Base-by-base conservation (phyloP, 345 rosid genomes). In the Schrenkiella parvula region DNA sequence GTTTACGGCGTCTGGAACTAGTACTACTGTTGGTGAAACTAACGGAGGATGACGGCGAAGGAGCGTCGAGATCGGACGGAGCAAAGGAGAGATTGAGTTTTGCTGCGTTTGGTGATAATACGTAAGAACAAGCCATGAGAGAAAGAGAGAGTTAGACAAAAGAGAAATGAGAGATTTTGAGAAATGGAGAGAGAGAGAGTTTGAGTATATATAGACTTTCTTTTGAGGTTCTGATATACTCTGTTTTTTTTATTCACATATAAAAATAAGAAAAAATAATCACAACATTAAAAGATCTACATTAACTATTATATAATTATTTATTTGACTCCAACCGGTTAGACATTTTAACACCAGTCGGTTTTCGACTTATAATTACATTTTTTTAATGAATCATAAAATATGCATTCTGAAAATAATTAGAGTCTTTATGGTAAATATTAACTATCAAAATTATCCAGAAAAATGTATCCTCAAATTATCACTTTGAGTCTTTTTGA, bases 41-140 rank as follows among this genome's bases (percentile, higher is more conserved):
- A 64, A 76, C 72, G 76, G 76, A 46, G 37, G 79, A 52, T 18
- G 70, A 72, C 38, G 77, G 77, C 1, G 80, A 46, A 29, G 71
- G 67, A 28, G 70, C 78, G 64, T 74, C 72, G 61, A 70, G 73
- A 42, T 78, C 82, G 0, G 57, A 23, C 2, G 84, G 59, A 6
- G 82, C 59, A 18, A 80, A 74, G 39, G 82, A 70, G 39, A 47
- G 80, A 18, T 62, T 55, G 22, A 81, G 44, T 60, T 81, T 84
- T 61, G 85, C 37, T 66, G 37, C 58, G 31, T 77, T 71, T 56
- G 86, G 80, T 46, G 76, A 51, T 34, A 66, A 38, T 46, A 59
- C 44, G 17, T 75, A 38, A 41, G 84, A 60, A 76, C 76, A 60
- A 65, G 88, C 86, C 92, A 83, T 87, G 71, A 51, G 37, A 4